phyloP scores from a whole-genome alignment of 1,139 yeast genomes.

The Citeromyces siamensis region DNA sequence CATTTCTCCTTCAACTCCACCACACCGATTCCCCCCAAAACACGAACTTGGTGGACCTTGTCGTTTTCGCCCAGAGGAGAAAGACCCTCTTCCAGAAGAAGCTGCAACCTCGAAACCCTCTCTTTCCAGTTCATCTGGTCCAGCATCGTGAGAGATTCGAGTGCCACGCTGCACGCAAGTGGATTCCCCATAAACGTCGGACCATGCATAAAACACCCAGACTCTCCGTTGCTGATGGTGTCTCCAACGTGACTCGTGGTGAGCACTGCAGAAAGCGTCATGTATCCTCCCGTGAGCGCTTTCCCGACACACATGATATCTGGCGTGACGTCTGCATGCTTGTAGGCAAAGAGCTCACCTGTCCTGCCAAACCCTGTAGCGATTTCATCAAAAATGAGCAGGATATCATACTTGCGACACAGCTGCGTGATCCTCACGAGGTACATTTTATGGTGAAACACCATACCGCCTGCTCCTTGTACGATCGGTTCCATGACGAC shows the following conservation, averaged over 20 bases:
- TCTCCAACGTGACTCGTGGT: conserved; percentile 1
- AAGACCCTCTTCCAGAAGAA: background rate
- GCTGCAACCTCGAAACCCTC: background rate
- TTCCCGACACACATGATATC: conserved; percentile 16
- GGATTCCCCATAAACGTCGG: conserved; percentile 5
- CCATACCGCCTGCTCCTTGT: conserved; percentile 12
- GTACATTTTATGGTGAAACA: conserved; percentile 10
- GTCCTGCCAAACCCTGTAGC: conserved; percentile 15
- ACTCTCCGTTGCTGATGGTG: conserved; percentile 3
- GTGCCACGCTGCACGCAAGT: conserved; percentile 1
- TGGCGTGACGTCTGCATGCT: conserved; percentile 12
- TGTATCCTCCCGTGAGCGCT: conserved; percentile 14
- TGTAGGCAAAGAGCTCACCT: conserved; percentile 10
- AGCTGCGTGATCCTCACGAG: conserved; percentile 9
- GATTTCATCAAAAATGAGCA: conserved; percentile 13
- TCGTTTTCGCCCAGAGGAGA: background rate
- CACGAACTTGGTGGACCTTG: background rate
- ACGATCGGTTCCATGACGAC: conserved; percentile 11
- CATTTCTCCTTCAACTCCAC: conserved; percentile 1
- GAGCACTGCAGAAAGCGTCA: conserved; percentile 5
- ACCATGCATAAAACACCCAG: conserved; percentile 3
- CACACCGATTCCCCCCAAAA: background rate
- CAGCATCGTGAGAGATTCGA: background rate
- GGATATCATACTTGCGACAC: conserved; percentile 10
- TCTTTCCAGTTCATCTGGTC: background rate